These are phyloP conservation scores for Paradendryphiella salina DNA, from an alignment of 2,329 filamentous ascomycete species.

Conservation along the genomic window DNA sequence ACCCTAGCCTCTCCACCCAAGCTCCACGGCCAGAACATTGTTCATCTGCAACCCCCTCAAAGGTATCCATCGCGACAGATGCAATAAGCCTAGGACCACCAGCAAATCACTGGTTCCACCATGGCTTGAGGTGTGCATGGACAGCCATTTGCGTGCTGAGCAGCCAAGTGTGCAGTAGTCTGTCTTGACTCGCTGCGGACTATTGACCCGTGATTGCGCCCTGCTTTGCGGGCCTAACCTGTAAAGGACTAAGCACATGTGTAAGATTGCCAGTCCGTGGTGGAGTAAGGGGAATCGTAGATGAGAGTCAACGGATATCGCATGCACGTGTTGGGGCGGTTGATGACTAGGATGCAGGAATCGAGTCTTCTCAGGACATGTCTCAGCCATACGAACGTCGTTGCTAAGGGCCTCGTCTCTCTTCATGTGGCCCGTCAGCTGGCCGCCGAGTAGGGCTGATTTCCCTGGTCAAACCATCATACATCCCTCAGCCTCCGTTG, in stretches of 20 bases:
- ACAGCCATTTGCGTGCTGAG: slow-evolving; percentile 21
- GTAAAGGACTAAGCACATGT: slow-evolving; percentile 6
- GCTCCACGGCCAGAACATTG: slow-evolving; percentile 15
- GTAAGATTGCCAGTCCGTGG: slow-evolving; percentile 12
- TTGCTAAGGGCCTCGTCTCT: slow-evolving; percentile 12
- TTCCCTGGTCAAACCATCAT: slow-evolving; percentile 18
- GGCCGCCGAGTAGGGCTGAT: slow-evolving; percentile 18
- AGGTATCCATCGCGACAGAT: slow-evolving; percentile 16
- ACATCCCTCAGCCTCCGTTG: slow-evolving; percentile 16
- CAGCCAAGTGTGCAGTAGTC: slow-evolving; percentile 30
- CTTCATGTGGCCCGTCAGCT: slow-evolving; percentile 22
- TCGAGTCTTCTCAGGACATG: slow-evolving; percentile 28
- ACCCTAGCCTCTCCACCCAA: slow-evolving; percentile 11
- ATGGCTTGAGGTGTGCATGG: slow-evolving; percentile 24
- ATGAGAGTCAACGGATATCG: slow-evolving; percentile 20
- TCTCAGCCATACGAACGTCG: slow-evolving; percentile 22
- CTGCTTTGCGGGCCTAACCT: slow-evolving; percentile 9
- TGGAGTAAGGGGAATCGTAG: slow-evolving; percentile 6
- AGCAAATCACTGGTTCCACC: slow-evolving; percentile 27
- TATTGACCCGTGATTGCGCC: slow-evolving; percentile 17
- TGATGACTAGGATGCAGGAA: slow-evolving; percentile 33
- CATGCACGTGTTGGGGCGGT: slow-evolving; percentile 23
- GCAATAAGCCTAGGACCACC: slow-evolving; percentile 15
- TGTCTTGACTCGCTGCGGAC: slow-evolving; percentile 18
- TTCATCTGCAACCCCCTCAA: slow-evolving; percentile 15